A percentile compares a stretch with the other conserved stretches of the same genome.
Evolutionary conservation across 2,329 filamentous ascomycete species (phyloP).

Genomic region (Myriosclerotinia curreyana): DNA sequence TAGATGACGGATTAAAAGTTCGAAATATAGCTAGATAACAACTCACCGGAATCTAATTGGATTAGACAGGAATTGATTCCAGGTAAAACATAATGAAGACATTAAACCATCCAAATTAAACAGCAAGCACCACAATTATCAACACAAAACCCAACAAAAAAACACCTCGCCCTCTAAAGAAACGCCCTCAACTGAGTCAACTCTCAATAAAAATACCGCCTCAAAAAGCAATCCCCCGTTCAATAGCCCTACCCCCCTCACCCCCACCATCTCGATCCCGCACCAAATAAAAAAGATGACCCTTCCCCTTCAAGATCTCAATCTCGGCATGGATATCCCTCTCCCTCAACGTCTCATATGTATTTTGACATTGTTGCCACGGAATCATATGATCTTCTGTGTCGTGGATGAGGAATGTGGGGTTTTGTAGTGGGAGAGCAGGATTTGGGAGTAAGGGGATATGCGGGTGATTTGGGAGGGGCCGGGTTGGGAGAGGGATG

Average conservation of each 20-base stretch:
- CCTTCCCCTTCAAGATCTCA: not conserved
- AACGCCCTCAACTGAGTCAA: no score
- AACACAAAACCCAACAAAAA: no score
- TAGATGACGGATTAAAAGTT: no score
- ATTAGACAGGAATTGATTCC: no score
- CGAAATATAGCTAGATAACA: no score
- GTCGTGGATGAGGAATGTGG: conserved; percentile 41
- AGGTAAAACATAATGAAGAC: no score
- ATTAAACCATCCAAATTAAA: no score
- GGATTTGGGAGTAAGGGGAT: conserved; percentile 40
- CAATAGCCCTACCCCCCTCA: conserved; percentile 5
- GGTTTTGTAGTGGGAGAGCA: conserved; percentile 35
- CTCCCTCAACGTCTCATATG: conserved; percentile 30
- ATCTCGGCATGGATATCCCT: conserved; percentile 24
- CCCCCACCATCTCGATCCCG: not conserved
- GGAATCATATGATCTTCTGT: conserved; percentile 40
- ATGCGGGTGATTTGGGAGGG: conserved; percentile 25
- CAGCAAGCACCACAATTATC: no score
- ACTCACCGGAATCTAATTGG: no score
- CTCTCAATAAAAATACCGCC: not conserved
- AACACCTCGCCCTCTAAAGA: no score
- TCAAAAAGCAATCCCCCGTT: conserved; percentile 17
- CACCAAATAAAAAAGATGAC: conserved; percentile 22
- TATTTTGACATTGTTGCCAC: conserved; percentile 36
- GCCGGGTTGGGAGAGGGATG: not conserved